Evolutionary conservation across 1,284 basidiomycete species (phyloP), one percentile per base, ranked within the genome.

Genomic region (Somion occarium): DNA sequence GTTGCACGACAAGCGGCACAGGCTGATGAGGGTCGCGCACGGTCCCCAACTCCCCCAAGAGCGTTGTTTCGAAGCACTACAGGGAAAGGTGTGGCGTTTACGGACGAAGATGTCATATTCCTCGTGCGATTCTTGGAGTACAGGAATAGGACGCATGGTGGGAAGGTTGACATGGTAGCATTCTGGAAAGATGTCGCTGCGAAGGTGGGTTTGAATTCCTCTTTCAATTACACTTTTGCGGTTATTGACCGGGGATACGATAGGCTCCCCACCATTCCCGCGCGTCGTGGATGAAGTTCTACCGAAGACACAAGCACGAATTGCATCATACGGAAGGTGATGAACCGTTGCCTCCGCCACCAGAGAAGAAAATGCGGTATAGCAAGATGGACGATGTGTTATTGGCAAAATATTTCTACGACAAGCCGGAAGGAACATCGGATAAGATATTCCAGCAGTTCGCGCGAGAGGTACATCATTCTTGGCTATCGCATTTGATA

Each of bases 261-360:
- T 51, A 88, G 84, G 88, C 88, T 0, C 88, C 89, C 1, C 88
- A 91, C 65, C 88, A 91, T 60, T 91, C 89, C 22, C 82, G 88
- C 23, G 88, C 89, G 46, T 91, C 88, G 2, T 91, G 88, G 88
- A 89, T 91, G 87, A 91, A 91, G 66, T 91, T 83, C 67, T 91
- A 88, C 77, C 76, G 88, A 13, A 73, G 88, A 52, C 88, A 91
- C 63, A 88, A 88, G 57, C 88, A 91, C 59, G 89, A 91, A 59
- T 69, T 90, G 19, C 74, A 85, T 44, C 78, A 79, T 53, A 71
- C 72, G 5, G 79, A 81, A 12, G 73, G 67, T 1, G 83, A 87
- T 54, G 83, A 81, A 12, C 84, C 85, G 2, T 68, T 85, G n/a
- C 85, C 86, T 12, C 74, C 76, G 25, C 80, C 82, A 1, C 88